Evolutionary conservation across 768 basidiomycete species (phyloP).

Genomic region (Leccinum subtestaceum): DNA sequence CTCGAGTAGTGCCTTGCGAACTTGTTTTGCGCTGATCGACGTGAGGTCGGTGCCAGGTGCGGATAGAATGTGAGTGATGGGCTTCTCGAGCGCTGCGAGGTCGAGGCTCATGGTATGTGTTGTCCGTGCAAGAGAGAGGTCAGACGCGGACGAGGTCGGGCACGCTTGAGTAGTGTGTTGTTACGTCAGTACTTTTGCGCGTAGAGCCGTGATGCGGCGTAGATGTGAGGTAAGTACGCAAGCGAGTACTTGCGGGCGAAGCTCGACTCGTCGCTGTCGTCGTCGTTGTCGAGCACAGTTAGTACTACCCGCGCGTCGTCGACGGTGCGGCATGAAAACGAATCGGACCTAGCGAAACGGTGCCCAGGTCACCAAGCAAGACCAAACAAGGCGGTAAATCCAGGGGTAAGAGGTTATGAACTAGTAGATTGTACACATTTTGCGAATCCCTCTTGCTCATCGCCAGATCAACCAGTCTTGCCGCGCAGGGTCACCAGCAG

Average conservation of each 20-base stretch:
- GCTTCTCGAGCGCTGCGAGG: slow-evolving; percentile 52
- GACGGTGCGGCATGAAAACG: slow-evolving; percentile 5
- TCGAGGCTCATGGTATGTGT: slow-evolving; percentile 47
- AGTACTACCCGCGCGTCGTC: slow-evolving; percentile 2
- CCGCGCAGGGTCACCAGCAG: slow-evolving; percentile 59
- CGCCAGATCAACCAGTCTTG: slow-evolving; percentile 63
- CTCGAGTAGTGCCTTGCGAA: slow-evolving; percentile 70
- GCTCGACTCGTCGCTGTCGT: slow-evolving; percentile 8
- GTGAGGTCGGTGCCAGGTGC: slow-evolving; percentile 74
- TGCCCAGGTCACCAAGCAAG: slow-evolving; percentile 19
- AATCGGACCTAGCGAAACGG: background rate
- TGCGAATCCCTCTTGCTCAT: slow-evolving; percentile 5
- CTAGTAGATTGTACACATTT: background rate
- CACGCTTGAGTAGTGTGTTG: background rate
- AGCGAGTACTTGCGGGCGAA: background rate
- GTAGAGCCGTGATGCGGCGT: too few relatives aligned
- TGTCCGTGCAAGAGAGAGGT: background rate
- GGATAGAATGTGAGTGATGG: slow-evolving; percentile 66
- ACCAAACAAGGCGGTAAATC: slow-evolving; percentile 18
- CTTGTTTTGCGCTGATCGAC: slow-evolving; percentile 85
- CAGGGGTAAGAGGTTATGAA: too few relatives aligned
- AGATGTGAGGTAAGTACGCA: background rate
- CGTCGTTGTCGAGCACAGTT: slow-evolving; percentile 2
- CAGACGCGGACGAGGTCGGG: background rate
- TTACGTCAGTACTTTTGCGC: too few relatives aligned